Percentiles rank a stretch among this genome's conserved stretches.
These are phyloP conservation scores for Coemansia sp. DNA, from an alignment of 192 early-diverging fungal species.

Conservation along the genomic window DNA sequence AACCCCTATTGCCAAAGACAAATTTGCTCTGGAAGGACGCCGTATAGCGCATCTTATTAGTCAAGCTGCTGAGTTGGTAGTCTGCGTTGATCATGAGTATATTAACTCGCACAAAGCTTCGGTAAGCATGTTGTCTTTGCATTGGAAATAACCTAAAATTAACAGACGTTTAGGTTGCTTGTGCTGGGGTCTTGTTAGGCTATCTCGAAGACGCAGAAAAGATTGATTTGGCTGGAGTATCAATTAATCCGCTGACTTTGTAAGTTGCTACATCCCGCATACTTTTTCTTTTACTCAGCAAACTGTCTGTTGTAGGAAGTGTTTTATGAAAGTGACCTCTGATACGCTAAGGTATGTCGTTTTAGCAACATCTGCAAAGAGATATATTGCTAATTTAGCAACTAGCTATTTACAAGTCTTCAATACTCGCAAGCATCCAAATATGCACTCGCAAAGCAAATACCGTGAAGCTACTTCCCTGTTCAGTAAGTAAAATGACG, in stretches of 20 bases:
- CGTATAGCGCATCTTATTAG: no score
- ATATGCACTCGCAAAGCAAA: slow-evolving; percentile 64
- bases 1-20: slow-evolving; percentile 2
- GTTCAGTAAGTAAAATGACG: slow-evolving; percentile 56
- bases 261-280: slow-evolving; percentile 6
- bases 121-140: neutral
- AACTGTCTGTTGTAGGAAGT: slow-evolving; percentile 14
- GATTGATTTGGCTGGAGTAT: neutral
- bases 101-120: slow-evolving; percentile 1
- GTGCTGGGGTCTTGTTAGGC: slow-evolving; percentile 31
- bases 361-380: neutral
- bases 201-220: slow-evolving; percentile 12
- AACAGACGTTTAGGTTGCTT: slow-evolving; percentile 25
- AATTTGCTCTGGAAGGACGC: neutral
- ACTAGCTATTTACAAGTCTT: slow-evolving; percentile 79
- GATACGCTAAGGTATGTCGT: slow-evolving; percentile 27
- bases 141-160: neutral
- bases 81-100: neutral
- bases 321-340: slow-evolving; percentile 20
- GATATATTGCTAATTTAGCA: neutral
- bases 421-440: slow-evolving; percentile 74
- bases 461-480: slow-evolving; percentile 70
- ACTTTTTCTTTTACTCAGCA: neutral
- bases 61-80: no score
- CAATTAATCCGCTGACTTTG: slow-evolving; percentile 5